phyloP scores from a whole-genome alignment of 805 yeast genomes.

The Tetrapisispora pingtungensis region DNA sequence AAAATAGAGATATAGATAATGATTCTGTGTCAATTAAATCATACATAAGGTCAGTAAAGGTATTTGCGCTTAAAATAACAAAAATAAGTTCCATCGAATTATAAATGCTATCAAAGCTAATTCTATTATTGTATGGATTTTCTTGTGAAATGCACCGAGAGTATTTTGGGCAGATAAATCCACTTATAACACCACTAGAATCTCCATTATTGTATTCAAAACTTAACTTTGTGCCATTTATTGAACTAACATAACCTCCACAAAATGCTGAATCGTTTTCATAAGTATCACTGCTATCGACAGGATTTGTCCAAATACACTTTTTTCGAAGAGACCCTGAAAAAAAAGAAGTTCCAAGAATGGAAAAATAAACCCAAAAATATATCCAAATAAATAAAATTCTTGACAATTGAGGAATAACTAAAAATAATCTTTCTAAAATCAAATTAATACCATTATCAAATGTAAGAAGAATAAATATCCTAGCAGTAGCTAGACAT shows the following conservation, averaged over 20 bases:
- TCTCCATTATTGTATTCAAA: neutral
- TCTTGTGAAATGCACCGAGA: neutral
- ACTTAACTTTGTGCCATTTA: neutral
- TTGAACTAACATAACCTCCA: neutral
- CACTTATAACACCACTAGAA: neutral
- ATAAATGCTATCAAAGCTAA: slow-evolving; percentile 1
- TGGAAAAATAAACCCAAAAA: slow-evolving; percentile 1
- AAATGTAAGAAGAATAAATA: neutral
- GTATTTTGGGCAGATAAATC: neutral
- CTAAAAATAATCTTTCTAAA: neutral
- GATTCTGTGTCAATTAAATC: neutral
- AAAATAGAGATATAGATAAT: neutral
- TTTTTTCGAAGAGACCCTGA: neutral
- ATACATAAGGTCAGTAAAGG: slow-evolving; percentile 2
- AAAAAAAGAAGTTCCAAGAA: neutral
- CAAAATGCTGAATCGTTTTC: neutral
- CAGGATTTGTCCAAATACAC: slow-evolving; percentile 4
- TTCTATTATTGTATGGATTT: slow-evolving; percentile 1
- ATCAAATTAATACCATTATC: neutral
- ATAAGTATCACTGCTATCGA: neutral
- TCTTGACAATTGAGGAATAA: neutral
- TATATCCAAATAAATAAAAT: neutral
- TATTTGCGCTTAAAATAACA: slow-evolving; percentile 2
- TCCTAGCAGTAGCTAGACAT: neutral
- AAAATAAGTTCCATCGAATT: slow-evolving; percentile 2